Conservation (phyloP, 2,329 filamentous ascomycete genomes). For the Cladorrhinum sp. region DNA sequence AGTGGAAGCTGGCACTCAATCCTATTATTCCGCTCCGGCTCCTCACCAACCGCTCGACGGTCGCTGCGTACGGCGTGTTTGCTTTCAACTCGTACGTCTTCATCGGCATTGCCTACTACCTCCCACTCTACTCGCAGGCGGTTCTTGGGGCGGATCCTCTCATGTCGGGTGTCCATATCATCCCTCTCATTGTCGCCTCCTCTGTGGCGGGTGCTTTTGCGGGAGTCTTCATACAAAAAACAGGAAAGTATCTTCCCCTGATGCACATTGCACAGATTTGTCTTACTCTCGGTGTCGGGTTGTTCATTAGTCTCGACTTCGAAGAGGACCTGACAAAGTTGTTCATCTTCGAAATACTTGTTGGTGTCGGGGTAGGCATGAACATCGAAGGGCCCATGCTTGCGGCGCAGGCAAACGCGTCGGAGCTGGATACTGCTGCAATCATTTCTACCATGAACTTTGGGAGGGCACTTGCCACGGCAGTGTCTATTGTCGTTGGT, state of each 20-base stretch:
- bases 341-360: constrained; percentile 60
- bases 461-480: constrained; percentile 65
- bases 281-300: constrained; percentile 63
- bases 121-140: constrained; percentile 82
- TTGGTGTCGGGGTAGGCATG: constrained; percentile 63
- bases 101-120: constrained; percentile 74
- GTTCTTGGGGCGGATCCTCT: constrained; percentile 67
- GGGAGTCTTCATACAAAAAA: constrained; percentile 59
- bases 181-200: constrained; percentile 67
- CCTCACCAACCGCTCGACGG: constrained; percentile 64
- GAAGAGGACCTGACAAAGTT: constrained; percentile 54
- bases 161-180: constrained; percentile 69
- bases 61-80: constrained; percentile 62
- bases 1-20: constrained; percentile 70
- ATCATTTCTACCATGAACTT: constrained; percentile 67
- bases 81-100: constrained; percentile 76
- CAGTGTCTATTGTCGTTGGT: constrained; percentile 68
- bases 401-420: constrained; percentile 62
- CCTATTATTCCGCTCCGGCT: constrained; percentile 74
- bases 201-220: constrained; percentile 59
- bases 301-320: constrained; percentile 58
- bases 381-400: constrained; percentile 69
- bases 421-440: constrained; percentile 63
- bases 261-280: constrained; percentile 59
- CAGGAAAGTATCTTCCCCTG: constrained; percentile 60